A percentile compares a stretch with the other conserved stretches of the same genome.
phyloP scores from a whole-genome alignment of 1,139 yeast genomes.

The Casaregolazyma suthepensis region DNA sequence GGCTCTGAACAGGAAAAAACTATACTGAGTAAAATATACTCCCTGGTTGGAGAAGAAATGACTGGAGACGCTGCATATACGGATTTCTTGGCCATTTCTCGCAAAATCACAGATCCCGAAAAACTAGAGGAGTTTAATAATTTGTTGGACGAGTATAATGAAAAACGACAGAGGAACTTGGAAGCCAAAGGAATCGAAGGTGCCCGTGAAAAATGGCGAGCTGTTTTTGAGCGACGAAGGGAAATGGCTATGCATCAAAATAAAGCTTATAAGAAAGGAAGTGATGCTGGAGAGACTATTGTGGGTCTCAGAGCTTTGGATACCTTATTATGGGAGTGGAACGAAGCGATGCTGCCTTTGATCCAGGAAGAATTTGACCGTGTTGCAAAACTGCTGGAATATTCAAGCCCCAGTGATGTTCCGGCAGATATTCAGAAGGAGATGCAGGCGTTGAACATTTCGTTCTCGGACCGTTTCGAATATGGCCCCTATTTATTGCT shows the following conservation, averaged over 20 bases:
- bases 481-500: conserved; percentile 76
- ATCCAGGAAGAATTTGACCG: conserved; percentile 58
- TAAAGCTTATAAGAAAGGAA: conserved; percentile 5
- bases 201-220: conserved; percentile 84
- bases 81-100: conserved; percentile 63
- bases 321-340: conserved; percentile 74
- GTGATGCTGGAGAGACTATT: conserved; percentile 1
- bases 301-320: conserved; percentile 39
- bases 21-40: conserved; percentile 21
- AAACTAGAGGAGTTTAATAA: conserved; percentile 55
- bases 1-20: conserved; percentile 18
- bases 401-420: conserved; percentile 14
- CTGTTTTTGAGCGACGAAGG: conserved; percentile 61
- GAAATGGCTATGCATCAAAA: conserved; percentile 29
- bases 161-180: conserved; percentile 64
- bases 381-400: conserved; percentile 24
- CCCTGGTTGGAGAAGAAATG: conserved; percentile 31
- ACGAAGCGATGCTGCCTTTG: conserved; percentile 59
- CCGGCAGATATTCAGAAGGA: conserved; percentile 16
- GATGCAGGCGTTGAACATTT: conserved; percentile 12
- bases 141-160: conserved; percentile 62
- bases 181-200: conserved; percentile 80
- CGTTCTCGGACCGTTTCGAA: conserved; percentile 44
- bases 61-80: conserved; percentile 38
- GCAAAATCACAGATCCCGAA: conserved; percentile 38